Evolutionary conservation across 2,329 filamentous ascomycete species (phyloP).

Genomic region (Daldinia sp.): DNA sequence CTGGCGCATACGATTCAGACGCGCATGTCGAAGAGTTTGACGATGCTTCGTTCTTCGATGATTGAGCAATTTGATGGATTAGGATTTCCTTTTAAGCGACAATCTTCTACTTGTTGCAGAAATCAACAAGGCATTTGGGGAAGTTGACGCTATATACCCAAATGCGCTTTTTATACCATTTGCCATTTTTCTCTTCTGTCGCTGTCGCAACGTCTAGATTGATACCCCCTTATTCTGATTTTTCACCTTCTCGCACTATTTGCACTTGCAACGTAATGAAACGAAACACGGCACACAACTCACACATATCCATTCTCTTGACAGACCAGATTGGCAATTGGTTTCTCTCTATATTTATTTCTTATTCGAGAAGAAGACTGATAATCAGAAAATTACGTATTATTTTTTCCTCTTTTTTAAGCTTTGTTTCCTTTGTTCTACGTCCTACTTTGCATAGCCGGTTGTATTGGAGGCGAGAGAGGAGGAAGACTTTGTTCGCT

Average conservation of each 20-base stretch:
- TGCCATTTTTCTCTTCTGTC: conserved; percentile 41
- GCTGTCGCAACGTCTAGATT: conserved; percentile 43
- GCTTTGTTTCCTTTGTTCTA: conserved; percentile 37
- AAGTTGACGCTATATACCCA: conserved; percentile 39
- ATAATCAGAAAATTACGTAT: conserved; percentile 21
- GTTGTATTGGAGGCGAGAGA: conserved; percentile 27
- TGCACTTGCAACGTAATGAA: conserved; percentile 33
- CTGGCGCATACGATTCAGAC: conserved; percentile 70
- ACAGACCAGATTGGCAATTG: conserved; percentile 30
- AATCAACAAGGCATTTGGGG: conserved; percentile 29
- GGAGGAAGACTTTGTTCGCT: conserved; percentile 3
- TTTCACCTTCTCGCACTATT: conserved; percentile 15
- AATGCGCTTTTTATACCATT: conserved; percentile 42
- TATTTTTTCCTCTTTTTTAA: neutral
- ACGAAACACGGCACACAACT: neutral
- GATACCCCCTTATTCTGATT: conserved; percentile 40
- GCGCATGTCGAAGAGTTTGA: conserved; percentile 70
- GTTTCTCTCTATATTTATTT: conserved; percentile 9
- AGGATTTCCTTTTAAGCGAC: conserved; percentile 21
- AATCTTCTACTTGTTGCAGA: conserved; percentile 26
- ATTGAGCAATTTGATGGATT: conserved; percentile 47
- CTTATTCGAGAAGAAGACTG: conserved; percentile 26
- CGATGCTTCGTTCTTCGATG: conserved; percentile 70
- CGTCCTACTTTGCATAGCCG: conserved; percentile 30
- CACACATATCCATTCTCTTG: conserved; percentile 14